Evolutionary conservation across 2,329 filamentous ascomycete genomes (phyloP).

Genomic region (Verticillium dahliae): DNA sequence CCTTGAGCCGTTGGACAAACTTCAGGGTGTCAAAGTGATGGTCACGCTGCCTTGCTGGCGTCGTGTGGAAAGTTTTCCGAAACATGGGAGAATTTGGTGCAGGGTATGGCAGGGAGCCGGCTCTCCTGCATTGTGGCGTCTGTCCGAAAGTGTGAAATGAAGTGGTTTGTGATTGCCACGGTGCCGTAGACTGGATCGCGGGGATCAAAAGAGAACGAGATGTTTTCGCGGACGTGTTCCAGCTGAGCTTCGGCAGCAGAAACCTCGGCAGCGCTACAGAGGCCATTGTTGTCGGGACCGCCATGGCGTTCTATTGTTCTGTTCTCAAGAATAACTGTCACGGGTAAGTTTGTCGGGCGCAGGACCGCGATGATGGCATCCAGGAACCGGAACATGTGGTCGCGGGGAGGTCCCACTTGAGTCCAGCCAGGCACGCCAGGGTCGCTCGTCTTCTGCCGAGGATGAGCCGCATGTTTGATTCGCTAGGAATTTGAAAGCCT

Average conservation of each 20-base stretch:
- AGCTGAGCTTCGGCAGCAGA: slow-evolving; percentile 49
- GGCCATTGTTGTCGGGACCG: slow-evolving; percentile 10
- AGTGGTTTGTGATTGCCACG: slow-evolving; percentile 10
- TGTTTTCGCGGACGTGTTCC: slow-evolving; percentile 28
- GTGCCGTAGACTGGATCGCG: slow-evolving; percentile 9
- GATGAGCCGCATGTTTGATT: neutral
- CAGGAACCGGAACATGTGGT: slow-evolving; percentile 9
- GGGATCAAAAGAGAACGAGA: slow-evolving; percentile 18
- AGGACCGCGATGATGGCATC: slow-evolving; percentile 3
- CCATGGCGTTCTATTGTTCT: neutral
- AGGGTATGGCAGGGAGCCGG: slow-evolving; percentile 3
- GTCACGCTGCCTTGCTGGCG: slow-evolving; percentile 56
- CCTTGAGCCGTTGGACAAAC: slow-evolving; percentile 84
- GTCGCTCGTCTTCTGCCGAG: neutral
- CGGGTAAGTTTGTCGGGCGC: neutral
- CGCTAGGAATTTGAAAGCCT: neutral
- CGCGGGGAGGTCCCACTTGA: neutral
- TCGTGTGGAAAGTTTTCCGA: slow-evolving; percentile 60
- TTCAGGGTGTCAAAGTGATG: slow-evolving; percentile 98
- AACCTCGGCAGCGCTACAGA: slow-evolving; percentile 43
- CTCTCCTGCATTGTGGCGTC: slow-evolving; percentile 5
- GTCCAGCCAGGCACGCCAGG: neutral
- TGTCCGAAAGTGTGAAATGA: slow-evolving; percentile 17
- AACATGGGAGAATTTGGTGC: slow-evolving; percentile 21
- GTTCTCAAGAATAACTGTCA: neutral